Base-by-base conservation (phyloP, 345 rosid species). In the Erysimum cheiranthoides region DNA sequence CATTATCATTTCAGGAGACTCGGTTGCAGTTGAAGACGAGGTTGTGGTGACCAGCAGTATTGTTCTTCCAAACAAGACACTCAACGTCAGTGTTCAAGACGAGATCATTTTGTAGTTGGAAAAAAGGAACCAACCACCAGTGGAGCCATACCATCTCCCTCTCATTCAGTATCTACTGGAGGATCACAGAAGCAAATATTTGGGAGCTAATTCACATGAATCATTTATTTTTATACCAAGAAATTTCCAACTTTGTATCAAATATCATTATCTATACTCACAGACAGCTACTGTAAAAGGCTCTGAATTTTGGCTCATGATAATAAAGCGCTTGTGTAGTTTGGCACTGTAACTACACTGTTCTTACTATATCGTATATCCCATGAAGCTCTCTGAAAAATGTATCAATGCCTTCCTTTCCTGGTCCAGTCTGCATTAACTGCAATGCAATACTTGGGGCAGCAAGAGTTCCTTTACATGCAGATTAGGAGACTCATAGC, bases 21-120 rank as follows among this genome's bases (percentile, higher is more conserved):
- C 97, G 11, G 98, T 93, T 35, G 83, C 71, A 0, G 98, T 93
- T 35, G 98, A 93, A 84, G 98, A 93, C 77, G 97, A 91, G 79
- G 93, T 91, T 7, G 94, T 93, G 61, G 90, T 93, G 76, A 84
- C 88, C 16, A 91, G 85, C 78, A 71, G 98, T 86, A 89, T 93
- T 49, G 96, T 93, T 75, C 98, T 93, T 69, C 98, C 96, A 2
- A 83, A 91, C 85, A 91, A 91, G 81, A 91, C 90, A 16, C 85
- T 93, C 46, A 93, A 91, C 68, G 74, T 84, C 46, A 86, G 94
- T 16, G 96, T 89, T 45, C 98, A 91, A 68, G 90, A 87, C 2
- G 98, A 93, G 78, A 93, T 88, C 18, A 90, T 93, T 59, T 82
- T 93, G 73, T 93, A 73, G 83, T 16, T 72, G 32, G 2, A 39